These are phyloP conservation scores for Bruguiera hainesii DNA, from an alignment of 441 rosid genomes.

Conservation along the genomic window DNA sequence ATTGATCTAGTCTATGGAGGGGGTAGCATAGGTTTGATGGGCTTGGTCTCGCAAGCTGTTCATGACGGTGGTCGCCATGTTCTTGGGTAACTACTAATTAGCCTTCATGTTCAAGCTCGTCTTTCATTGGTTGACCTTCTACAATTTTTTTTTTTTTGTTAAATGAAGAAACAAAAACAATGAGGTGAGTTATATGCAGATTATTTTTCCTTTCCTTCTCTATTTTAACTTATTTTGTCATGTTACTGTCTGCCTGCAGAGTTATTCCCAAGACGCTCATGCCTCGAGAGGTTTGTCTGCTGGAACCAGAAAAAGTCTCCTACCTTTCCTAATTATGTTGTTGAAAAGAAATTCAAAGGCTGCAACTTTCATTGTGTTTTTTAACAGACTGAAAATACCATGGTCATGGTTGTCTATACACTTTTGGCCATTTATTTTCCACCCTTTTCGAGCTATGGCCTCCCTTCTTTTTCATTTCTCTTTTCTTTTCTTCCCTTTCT, in stretches of 20 bases:
- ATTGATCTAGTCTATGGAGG: constrained; percentile 97
- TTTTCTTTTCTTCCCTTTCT: background rate
- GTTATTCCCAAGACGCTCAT: constrained; percentile 99
- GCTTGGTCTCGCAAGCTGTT: constrained; percentile 89
- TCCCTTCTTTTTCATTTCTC: background rate
- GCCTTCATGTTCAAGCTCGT: background rate
- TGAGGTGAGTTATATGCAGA: constrained; percentile 23
- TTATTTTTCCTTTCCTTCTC: constrained; percentile 17
- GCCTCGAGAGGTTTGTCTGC: constrained; percentile 99
- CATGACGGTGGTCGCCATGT: constrained; percentile 97
- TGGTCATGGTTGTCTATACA: background rate
- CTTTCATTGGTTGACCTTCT: background rate
- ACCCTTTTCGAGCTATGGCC: background rate
- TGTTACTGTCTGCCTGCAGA: constrained; percentile 76
- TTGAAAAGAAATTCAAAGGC: constrained; percentile 13
- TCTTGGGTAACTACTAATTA: constrained; percentile 54
- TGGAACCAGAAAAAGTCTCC: constrained; percentile 37
- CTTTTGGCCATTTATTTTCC: background rate
- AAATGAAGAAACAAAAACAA: constrained; percentile 27
- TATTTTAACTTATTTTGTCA: constrained; percentile 44
- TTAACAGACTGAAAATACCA: background rate
- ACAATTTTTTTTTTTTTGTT: background rate
- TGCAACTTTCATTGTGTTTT: background rate
- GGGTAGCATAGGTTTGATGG: constrained; percentile 98
- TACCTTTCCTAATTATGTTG: constrained; percentile 34